Percentiles rank a stretch among this genome's conserved stretches.
phyloP scores from a whole-genome alignment of 2,329 filamentous ascomycete species.

The Sporothrix humicola region DNA sequence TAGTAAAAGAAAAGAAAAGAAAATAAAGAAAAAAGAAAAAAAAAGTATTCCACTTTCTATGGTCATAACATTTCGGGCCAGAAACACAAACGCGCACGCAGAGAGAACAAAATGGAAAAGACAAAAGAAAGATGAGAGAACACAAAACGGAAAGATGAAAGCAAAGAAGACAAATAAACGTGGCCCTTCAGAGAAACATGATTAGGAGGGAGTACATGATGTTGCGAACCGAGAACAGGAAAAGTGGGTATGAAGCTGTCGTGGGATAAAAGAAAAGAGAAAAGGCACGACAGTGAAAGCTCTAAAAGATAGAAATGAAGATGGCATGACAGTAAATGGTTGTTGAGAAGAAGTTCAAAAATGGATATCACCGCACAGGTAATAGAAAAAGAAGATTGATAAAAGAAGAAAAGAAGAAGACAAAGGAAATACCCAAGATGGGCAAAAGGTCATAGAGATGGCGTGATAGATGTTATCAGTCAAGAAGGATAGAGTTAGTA shows the following conservation, averaged over 20 bases:
- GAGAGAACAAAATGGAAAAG: not conserved
- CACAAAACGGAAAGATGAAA: not conserved
- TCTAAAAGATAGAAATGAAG: slow-evolving; percentile 23
- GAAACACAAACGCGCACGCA: not conserved
- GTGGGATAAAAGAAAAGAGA: not conserved
- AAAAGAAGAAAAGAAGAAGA: not conserved
- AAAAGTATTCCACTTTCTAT: slow-evolving; percentile 25
- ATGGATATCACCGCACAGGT: not conserved
- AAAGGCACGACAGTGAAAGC: not conserved
- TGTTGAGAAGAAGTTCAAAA: not conserved
- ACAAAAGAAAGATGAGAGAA: not conserved
- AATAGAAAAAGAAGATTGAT: not conserved
- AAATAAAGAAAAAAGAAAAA: not conserved
- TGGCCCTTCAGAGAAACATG: slow-evolving; percentile 19
- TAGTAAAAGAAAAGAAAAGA: not conserved
- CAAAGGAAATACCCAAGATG: slow-evolving; percentile 16
- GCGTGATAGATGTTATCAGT: not conserved
- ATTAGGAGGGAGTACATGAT: slow-evolving; percentile 20
- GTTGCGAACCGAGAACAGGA: not conserved
- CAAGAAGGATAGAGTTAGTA: not conserved
- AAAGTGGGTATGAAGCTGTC: slow-evolving; percentile 11
- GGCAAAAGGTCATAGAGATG: not conserved
- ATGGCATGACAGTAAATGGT: slow-evolving; percentile 13
- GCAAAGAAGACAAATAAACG: not conserved
- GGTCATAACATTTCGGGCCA: slow-evolving; percentile 28